phyloP scores from a whole-genome alignment of 108 stramenopile genomes.

The Cyclotella distinguenda region DNA sequence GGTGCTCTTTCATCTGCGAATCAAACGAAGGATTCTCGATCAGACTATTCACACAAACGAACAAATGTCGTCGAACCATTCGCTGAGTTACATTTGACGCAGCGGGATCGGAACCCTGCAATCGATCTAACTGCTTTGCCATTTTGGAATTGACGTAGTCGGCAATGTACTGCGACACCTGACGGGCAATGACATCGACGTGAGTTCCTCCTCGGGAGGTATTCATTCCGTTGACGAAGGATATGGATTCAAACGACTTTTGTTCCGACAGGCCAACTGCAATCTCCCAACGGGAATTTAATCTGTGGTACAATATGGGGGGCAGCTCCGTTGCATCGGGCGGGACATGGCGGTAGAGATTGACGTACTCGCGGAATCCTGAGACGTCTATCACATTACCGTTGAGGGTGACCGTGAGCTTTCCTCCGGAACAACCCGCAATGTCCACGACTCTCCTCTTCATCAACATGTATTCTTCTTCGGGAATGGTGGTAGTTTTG shows the following conservation, averaged over 20 bases:
- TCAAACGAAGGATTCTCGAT: constrained; percentile 99
- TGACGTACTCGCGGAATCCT: constrained; percentile 52
- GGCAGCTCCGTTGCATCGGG: constrained; percentile 6
- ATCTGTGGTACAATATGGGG: constrained; percentile 41
- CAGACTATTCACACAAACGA: constrained; percentile 89
- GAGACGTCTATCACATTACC: constrained; percentile 40
- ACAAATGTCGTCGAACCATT: constrained; percentile 87
- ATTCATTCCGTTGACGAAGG: constrained; percentile 91
- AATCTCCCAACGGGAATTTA: constrained; percentile 68
- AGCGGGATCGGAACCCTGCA: constrained; percentile 6
- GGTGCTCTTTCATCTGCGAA: constrained; percentile 97
- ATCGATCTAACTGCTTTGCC: constrained; percentile 32
- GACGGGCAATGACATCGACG: constrained; percentile 73
- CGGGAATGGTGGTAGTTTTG: constrained; percentile 35
- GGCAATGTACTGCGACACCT: constrained; percentile 69
- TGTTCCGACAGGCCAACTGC: constrained; percentile 63
- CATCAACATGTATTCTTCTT: constrained; percentile 78
- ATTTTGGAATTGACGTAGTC: constrained; percentile 61
- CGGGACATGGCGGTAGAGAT: constrained; percentile 22
- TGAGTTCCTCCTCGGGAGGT: constrained; percentile 89
- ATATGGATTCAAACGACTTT: constrained; percentile 60
- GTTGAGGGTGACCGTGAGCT: constrained; percentile 64
- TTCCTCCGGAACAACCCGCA: constrained; percentile 82
- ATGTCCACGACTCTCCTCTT: constrained; percentile 83
- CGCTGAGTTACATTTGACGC: constrained; percentile 49